Percentiles rank a stretch among this genome's conserved stretches.
Evolutionary conservation across 768 basidiomycete genomes (phyloP).

Genomic region (Naganishia antarctica): DNA sequence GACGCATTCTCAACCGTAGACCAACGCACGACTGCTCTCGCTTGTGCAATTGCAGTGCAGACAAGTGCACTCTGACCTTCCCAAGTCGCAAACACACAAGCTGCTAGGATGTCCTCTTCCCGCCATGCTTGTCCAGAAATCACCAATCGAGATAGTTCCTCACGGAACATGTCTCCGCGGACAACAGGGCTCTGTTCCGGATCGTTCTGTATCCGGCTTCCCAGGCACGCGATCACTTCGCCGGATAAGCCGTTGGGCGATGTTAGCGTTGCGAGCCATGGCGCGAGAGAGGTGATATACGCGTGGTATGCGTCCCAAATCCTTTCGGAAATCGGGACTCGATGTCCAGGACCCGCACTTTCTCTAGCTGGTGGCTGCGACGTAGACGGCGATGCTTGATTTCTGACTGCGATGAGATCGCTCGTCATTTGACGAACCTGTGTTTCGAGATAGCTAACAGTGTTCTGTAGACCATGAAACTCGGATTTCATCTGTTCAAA

Average conservation of each 20-base stretch:
- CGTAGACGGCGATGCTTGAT: neutral
- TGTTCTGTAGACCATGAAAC: conserved; percentile 13
- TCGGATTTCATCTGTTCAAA: conserved; percentile 16
- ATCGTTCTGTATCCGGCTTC: conserved; percentile 10
- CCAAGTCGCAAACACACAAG: conserved; percentile 24
- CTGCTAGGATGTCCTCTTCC: conserved; percentile 18
- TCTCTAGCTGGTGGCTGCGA: neutral
- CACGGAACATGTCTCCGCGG: conserved; percentile 17
- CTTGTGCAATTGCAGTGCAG: conserved; percentile 22
- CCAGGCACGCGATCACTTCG: conserved; percentile 23
- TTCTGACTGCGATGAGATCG: conserved; percentile 7
- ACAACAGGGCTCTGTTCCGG: conserved; percentile 10
- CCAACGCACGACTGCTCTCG: conserved; percentile 1
- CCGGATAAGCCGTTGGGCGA: conserved; percentile 20
- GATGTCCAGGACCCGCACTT: neutral
- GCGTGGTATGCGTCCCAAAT: conserved; percentile 28
- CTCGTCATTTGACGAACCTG: conserved; percentile 19
- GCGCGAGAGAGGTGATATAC: conserved; percentile 25
- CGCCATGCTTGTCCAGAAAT: conserved; percentile 22
- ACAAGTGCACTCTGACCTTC: conserved; percentile 21
- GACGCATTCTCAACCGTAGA: neutral
- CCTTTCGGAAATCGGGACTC: conserved; percentile 24
- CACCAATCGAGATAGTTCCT: conserved; percentile 20
- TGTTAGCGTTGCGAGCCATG: conserved; percentile 24
- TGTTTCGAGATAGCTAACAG: conserved; percentile 23